These are phyloP conservation scores for Edaphochlamys debaryana DNA, from an alignment of 139 green algal species.

Conservation along the genomic window DNA sequence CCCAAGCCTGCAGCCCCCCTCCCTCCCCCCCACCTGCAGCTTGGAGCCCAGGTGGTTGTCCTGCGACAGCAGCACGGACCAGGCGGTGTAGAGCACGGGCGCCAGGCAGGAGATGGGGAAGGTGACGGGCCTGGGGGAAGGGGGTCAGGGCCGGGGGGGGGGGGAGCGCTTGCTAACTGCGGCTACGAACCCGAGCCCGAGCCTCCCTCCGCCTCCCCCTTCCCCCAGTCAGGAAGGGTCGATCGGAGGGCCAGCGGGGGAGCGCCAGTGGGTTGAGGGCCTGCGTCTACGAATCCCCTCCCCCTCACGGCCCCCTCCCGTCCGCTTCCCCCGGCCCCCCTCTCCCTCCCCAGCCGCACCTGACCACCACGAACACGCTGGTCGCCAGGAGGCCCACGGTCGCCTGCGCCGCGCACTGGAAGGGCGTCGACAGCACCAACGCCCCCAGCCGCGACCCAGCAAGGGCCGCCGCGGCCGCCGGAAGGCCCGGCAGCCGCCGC, in stretches of 20 bases:
- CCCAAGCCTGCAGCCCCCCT: too few species aligned
- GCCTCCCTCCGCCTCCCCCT: too few species aligned
- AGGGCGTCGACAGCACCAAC: constrained; percentile 30
- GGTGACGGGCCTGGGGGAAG: constrained; percentile 1
- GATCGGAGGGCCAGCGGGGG: background rate
- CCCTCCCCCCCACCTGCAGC: background rate
- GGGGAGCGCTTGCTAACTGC: too few species aligned
- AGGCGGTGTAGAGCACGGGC: background rate
- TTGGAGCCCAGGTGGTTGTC: constrained; percentile 33
- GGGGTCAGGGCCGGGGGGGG: too few species aligned
- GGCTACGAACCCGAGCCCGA: too few species aligned
- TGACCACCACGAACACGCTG: constrained; percentile 32
- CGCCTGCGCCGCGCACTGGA: constrained; percentile 36
- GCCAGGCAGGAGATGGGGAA: constrained; percentile 22
- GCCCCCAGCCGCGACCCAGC: background rate
- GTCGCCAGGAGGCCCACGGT: constrained; percentile 16
- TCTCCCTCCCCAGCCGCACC: background rate
- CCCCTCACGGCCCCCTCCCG: too few species aligned
- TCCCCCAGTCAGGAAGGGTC: background rate
- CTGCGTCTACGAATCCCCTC: too few species aligned
- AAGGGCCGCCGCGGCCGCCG: too few species aligned
- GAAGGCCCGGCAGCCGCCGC: too few species aligned
- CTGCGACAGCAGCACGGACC: background rate
- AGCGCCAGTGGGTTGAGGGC: background rate
- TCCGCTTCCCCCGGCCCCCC: too few species aligned